phyloP scores from a whole-genome alignment of 331 rosid species.

The Ulmus americana region DNA sequence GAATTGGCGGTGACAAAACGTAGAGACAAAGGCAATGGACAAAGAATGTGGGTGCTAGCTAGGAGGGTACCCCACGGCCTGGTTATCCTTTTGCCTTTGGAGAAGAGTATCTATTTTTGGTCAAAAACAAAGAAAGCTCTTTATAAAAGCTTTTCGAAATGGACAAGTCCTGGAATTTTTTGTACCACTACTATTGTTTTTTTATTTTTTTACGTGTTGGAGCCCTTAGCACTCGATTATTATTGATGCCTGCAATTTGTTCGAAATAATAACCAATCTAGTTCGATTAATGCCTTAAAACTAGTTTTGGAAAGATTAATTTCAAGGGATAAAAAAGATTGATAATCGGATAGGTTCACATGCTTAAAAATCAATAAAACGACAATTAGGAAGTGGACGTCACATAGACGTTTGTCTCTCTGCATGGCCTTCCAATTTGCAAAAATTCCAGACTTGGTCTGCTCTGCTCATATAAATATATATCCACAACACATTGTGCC shows the following conservation, averaged over 20 bases:
- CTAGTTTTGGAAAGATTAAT: too few species aligned
- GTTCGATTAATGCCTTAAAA: too few species aligned
- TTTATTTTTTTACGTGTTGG: constrained; percentile 7
- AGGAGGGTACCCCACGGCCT: not conserved
- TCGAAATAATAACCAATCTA: too few species aligned
- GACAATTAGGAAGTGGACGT: constrained; percentile 38
- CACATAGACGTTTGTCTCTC: constrained; percentile 35
- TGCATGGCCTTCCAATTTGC: constrained; percentile 25
- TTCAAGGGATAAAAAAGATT: too few species aligned
- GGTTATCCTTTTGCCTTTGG: not conserved
- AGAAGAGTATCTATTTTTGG: not conserved
- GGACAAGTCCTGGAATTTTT: constrained; percentile 9
- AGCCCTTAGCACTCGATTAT: not conserved
- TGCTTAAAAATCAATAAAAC: constrained; percentile 26
- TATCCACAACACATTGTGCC: constrained; percentile 20
- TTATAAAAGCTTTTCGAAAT: not conserved
- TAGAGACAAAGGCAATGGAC: constrained; percentile 3
- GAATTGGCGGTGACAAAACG: not conserved
- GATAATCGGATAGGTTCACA: constrained; percentile 21
- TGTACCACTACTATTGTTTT: constrained; percentile 1
- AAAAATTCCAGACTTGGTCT: constrained; percentile 25
- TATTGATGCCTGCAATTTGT: too few species aligned
- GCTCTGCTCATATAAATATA: constrained; percentile 17
- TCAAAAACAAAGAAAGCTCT: not conserved
- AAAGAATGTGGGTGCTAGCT: not conserved